These are phyloP conservation scores for Botrytis deweyae DNA, from an alignment of 2,329 filamentous ascomycete species.

Conservation along the genomic window DNA sequence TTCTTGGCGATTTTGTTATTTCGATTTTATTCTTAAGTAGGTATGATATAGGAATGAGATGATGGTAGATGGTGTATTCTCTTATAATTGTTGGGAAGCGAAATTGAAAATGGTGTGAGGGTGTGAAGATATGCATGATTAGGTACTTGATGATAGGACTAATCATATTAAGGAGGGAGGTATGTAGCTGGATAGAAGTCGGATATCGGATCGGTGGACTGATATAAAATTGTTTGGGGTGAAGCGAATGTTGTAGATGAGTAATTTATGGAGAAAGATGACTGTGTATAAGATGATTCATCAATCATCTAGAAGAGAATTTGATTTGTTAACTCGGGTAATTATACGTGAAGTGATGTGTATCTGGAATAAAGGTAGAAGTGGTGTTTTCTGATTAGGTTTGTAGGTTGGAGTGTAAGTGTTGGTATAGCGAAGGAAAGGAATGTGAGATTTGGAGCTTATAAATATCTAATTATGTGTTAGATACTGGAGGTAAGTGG, in stretches of 20 bases:
- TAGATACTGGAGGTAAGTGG: neutral
- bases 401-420: neutral
- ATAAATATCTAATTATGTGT: fast-evolving
- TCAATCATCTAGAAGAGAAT: neutral
- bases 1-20: too few species aligned
- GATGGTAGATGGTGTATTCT: too few species aligned
- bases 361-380: neutral
- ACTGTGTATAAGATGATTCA: fast-evolving
- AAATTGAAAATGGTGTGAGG: neutral
- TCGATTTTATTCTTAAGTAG: too few species aligned
- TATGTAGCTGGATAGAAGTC: too few species aligned
- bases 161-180: fast-evolving
- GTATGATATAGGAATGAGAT: too few species aligned
- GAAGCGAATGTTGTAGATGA: neutral
- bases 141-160: neutral
- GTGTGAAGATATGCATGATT: neutral
- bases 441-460: neutral
- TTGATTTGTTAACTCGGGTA: fast-evolving
- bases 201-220: neutral
- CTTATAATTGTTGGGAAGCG: neutral
- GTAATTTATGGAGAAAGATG: neutral
- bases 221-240: neutral
- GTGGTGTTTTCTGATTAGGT: neutral
- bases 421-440: neutral
- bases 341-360: fast-evolving